Percentiles rank a stretch among this genome's conserved stretches.
These are phyloP conservation scores for Calamus simplicifolius DNA, from an alignment of 176 grass and related monocot species.

Conservation along the genomic window DNA sequence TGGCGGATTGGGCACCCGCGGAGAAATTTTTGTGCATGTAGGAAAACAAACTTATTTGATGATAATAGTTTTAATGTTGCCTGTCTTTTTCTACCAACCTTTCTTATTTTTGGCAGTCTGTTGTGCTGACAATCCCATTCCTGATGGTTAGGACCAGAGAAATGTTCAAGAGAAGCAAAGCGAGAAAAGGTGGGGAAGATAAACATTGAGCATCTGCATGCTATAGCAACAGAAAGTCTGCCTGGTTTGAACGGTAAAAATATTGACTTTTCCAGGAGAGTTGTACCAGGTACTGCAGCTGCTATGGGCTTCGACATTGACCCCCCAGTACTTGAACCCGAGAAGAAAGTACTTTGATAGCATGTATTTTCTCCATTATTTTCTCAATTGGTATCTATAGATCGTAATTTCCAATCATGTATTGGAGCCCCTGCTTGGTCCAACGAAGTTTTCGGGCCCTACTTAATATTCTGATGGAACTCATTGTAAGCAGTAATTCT, in stretches of 20 bases:
- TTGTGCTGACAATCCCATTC: not conserved
- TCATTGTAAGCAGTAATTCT: no score
- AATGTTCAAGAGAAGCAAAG: constrained; percentile 67
- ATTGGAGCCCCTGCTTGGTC: no score
- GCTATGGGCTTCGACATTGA: constrained; percentile 93
- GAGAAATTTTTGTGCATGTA: no score
- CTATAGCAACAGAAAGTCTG: constrained; percentile 78
- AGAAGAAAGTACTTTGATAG: constrained; percentile 62
- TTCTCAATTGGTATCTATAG: no score
- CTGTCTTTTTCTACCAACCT: no score
- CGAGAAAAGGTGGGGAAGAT: constrained; percentile 76
- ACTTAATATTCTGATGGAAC: no score
- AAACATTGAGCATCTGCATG: constrained; percentile 60
- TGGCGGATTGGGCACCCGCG: no score
- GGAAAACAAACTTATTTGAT: no score
- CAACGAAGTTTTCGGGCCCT: no score
- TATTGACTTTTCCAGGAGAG: constrained; percentile 83
- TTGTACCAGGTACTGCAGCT: constrained; percentile 79
- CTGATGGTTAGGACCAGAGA: constrained; percentile 54
- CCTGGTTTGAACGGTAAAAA: constrained; percentile 85
- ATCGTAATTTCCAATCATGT: no score
- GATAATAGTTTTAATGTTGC: no score
- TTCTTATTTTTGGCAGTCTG: no score
- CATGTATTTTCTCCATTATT: not conserved
- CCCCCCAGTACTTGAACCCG: constrained; percentile 62